Evolutionary conservation across 179 eudicot genomes (phyloP), one percentile per base, ranked within the genome.

Genomic region (Spinacia oleracea): DNA sequence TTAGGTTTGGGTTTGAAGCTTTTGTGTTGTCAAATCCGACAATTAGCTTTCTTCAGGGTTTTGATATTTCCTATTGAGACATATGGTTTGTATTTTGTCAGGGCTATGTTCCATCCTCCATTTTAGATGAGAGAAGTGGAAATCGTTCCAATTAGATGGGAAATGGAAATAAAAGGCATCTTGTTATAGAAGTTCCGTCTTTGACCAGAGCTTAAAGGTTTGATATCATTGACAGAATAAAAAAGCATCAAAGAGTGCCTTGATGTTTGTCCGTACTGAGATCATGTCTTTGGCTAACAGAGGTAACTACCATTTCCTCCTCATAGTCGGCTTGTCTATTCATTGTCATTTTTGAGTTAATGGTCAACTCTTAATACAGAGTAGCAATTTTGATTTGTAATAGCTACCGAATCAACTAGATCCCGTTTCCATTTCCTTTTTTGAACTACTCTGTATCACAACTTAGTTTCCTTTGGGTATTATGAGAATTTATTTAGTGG

Each of bases 11-110:
- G 35, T 9, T 29, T 29, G 43, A 70, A 70, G 55, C 51, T 50
- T 48, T 16, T 48, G 42, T 72, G 32, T 56, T 51, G 20, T 74
- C 69, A 51, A 74, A 59, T 42, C 31, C 43, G 64, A 73, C 60
- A 34, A 15, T 73, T 56, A 14, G 76, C 10, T 73, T 53, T 48
- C 42, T 27, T 31, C 35, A 1, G 45, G 20, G n/a, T 73, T 27
- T n/a, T 73, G 48, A 46, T 73, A 35, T 56, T 10, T 73, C n/a
- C 29, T 53, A 16, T 21, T 53, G 4, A 20, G 15, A 50, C 23
- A 20, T 71, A 23, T 56, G 10, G 63, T 27, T 53, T 56, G 32
- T 34, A 23, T 53, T 73, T 50, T 18, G 18, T 18, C 38, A 40
- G 69, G 55, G 40, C 31, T 74, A 14, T 59, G n/a, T 59, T 23